Base-by-base conservation (phyloP, 345 rosid species). In the Citrus inodora region DNA sequence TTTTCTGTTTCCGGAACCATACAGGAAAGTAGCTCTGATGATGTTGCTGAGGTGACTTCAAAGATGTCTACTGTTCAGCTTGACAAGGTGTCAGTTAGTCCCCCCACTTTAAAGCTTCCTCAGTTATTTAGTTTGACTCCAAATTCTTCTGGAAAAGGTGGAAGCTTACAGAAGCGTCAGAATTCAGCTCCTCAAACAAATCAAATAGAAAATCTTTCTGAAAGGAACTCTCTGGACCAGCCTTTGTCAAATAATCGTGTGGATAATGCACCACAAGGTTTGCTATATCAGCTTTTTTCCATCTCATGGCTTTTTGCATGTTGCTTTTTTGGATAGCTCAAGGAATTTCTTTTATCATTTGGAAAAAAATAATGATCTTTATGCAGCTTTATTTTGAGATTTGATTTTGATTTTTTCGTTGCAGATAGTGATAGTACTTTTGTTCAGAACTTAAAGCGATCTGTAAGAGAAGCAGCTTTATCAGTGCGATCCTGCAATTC, bases 401-500 rank as follows among this genome's bases (percentile, higher is more conserved):
- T 37, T 38, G 9, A 38, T 38, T 61, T 74, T 10, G n/a, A 40
- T 61, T 67, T 35, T 19, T 76, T n/a, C 38, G 67, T n/a, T 90
- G 87, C 92, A 96, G 99, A 90, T 82, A 76, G 86, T 56, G 93
- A 88, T 77, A 79, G 77, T 75, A 88, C 85, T 75, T 92, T 85
- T 85, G 85, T 91, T 74, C 92, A 89, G 81, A 89, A 88, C 86
- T 86, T 96, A 78, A 96, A 90, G 90, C 92, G 92, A 81, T 92
- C 99, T 76, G 99, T 96, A 21, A 83, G 99, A 79, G 97, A 92
- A 89, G 94, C 95, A 48, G 99, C 99, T 46, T 59, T 96, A 58
- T 83, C 91, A 27, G 80, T 82, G 81, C 91, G 87, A 72, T 86
- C 90, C 66, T 82, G 89, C 83, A 86, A 81, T 83, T 86, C 91